These are phyloP conservation scores for Pyrenochaeta sp. DNA, from an alignment of 2,329 filamentous ascomycete genomes.

Conservation along the genomic window DNA sequence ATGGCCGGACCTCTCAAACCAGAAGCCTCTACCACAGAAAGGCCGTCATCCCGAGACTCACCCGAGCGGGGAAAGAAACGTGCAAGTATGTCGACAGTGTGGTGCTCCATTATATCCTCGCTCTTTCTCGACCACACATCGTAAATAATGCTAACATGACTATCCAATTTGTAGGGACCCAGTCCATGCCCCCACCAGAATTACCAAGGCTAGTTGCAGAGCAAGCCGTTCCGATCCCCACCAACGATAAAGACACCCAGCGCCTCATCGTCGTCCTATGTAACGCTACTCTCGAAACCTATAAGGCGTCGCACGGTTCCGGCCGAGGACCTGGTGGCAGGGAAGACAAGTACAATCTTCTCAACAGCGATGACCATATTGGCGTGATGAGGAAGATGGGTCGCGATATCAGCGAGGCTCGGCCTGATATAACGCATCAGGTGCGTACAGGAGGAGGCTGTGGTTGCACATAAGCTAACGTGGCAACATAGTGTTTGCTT, in stretches of 20 bases:
- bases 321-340: constrained; percentile 69
- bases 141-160: constrained; percentile 35
- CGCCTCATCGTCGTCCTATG: constrained; percentile 94
- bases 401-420: constrained; percentile 95
- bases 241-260: constrained; percentile 88
- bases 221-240: constrained; percentile 84
- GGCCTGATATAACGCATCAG: constrained; percentile 98
- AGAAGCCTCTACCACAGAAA: constrained; percentile 28
- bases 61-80: constrained; percentile 48
- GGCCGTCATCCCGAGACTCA: constrained; percentile 41
- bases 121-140: constrained; percentile 14
- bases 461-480: constrained; percentile 29
- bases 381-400: constrained; percentile 99
- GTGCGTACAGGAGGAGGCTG: constrained; percentile 61
- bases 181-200: constrained; percentile 90
- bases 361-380: constrained; percentile 99
- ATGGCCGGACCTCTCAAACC: constrained; percentile 33
- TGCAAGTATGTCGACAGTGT: constrained; percentile 43
- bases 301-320: constrained; percentile 84
- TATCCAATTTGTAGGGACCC: constrained; percentile 63
- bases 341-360: constrained; percentile 95
- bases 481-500: constrained; percentile 78
- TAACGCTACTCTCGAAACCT: constrained; percentile 97
- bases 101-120: constrained; percentile 5
- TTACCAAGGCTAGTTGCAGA: constrained; percentile 93